Conservation (phyloP, 495 filamentous ascomycete genomes). For the Penicillium paxilli region DNA sequence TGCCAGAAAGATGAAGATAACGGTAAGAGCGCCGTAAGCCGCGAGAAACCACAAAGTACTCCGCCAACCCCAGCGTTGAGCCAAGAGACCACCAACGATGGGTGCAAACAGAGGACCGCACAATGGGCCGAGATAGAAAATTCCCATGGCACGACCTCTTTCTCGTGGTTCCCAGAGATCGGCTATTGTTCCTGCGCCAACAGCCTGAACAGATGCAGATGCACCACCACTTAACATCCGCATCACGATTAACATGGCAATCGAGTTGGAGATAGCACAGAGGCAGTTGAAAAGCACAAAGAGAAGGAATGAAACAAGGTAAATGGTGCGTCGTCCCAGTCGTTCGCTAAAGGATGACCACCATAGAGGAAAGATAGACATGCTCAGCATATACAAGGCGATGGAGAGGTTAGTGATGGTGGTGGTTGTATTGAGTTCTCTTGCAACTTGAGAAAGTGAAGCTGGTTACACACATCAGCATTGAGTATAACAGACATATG, state of each 20-base stretch:
- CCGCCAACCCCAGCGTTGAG: conserved; percentile 73
- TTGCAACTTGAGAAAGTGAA: conserved; percentile 67
- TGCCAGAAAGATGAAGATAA: conserved; percentile 63
- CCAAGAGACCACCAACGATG: conserved; percentile 80
- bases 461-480: conserved; percentile 43
- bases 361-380: conserved; percentile 92
- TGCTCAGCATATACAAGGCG: conserved; percentile 84
- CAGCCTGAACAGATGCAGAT: conserved; percentile 84
- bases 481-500: not conserved
- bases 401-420: conserved; percentile 81
- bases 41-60: conserved; percentile 86
- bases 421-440: conserved; percentile 62
- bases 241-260: conserved; percentile 84
- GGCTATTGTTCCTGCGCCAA: conserved; percentile 89
- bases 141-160: conserved; percentile 84
- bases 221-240: conserved; percentile 80
- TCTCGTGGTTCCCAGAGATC: conserved; percentile 86
- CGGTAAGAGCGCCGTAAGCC: conserved; percentile 67
- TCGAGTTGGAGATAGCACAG: conserved; percentile 70
- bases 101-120: conserved; percentile 82
- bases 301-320: conserved; percentile 76
- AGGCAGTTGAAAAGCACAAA: conserved; percentile 78
- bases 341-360: conserved; percentile 91
- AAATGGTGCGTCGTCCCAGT: conserved; percentile 80
- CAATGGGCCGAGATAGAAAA: conserved; percentile 91